Evolutionary conservation across 352 stramenopile genomes (phyloP).

Genomic region (Thraustotheca clavata): DNA sequence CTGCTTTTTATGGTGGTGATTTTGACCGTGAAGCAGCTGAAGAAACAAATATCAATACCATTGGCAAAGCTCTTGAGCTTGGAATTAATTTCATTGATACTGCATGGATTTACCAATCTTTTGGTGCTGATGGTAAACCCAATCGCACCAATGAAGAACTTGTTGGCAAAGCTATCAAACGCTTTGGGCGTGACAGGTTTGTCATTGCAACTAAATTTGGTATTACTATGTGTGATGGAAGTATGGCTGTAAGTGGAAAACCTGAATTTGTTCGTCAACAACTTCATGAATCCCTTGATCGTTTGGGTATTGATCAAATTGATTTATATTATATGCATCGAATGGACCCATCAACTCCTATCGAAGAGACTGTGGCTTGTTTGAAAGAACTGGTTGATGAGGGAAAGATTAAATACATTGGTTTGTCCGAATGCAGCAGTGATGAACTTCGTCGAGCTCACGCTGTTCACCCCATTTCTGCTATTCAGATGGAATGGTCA

Average conservation of each 20-base stretch:
- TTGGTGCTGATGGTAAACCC: slow-evolving; percentile 30
- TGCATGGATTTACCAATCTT: slow-evolving; percentile 38
- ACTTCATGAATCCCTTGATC: slow-evolving; percentile 47
- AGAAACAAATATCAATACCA: background rate
- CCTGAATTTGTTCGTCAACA: slow-evolving; percentile 55
- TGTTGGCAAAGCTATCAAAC: slow-evolving; percentile 44
- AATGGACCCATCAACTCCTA: slow-evolving; percentile 44
- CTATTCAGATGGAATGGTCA: slow-evolving; percentile 27
- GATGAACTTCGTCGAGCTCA: slow-evolving; percentile 23
- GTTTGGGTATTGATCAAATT: slow-evolving; percentile 45
- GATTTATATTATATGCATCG: slow-evolving; percentile 67
- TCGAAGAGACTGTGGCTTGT: slow-evolving; percentile 48
- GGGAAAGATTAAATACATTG: slow-evolving; percentile 26
- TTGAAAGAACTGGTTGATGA: slow-evolving; percentile 24
- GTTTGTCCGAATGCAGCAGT: slow-evolving; percentile 21
- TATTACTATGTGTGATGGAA: slow-evolving; percentile 34
- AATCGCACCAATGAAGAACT: slow-evolving; percentile 51
- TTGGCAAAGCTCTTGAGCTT: slow-evolving; percentile 23
- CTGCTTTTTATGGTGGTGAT: background rate
- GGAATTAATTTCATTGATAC: slow-evolving; percentile 68
- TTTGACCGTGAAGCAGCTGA: slow-evolving; percentile 13
- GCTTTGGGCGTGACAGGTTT: slow-evolving; percentile 45
- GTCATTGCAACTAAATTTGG: slow-evolving; percentile 68
- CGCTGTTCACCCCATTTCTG: slow-evolving; percentile 24
- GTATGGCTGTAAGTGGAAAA: slow-evolving; percentile 34